Base-by-base conservation (phyloP, 2,329 filamentous ascomycete genomes). In the Cryoendolithus antarcticus region DNA sequence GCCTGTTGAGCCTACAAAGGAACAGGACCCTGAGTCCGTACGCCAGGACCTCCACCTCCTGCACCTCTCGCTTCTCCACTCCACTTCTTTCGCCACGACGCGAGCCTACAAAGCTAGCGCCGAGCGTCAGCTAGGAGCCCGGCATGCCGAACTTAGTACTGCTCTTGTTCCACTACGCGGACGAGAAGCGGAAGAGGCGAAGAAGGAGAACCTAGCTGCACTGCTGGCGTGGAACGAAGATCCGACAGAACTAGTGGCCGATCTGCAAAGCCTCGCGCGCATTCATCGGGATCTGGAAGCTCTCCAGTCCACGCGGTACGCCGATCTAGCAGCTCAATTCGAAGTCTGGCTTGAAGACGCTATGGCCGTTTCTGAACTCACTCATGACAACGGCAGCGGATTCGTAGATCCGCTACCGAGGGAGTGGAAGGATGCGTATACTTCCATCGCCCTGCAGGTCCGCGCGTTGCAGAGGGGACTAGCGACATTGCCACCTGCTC, bases 41-140 rank as follows among this genome's bases (percentile, higher is more conserved):
- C 19, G 19, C 28, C 47, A 54, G 39, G 79, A 82, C 55, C 71
- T 76, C 2, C 74, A 80, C 53, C 65, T 83, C 2, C 62, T 83
- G 15, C 77, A 81, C 50, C 63, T 82, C 6, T 75, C 79, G 35
- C 61, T 82, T 6, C 56, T 83, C 13, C 77, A 82, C 55, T 69
- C 71, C 45, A 69, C 70, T 38, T 69, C 72, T 3, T 57, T 56
- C 2, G 44, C 54, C 2, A 67, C 67, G 1, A 53, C 64, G 2
- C 50, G 54, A 3, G 60, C 67, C 39, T 82, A 77, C 74, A 67
- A 69, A 42, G 66, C 60, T 2, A 77, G 72, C 49, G 78, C 78
- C 1, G 64, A 65, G 41, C 44, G 42, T 15, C 55, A 53, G 35
- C 46, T 58, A 1, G 40, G 45, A 21, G 45, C 40, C 15, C 45